Base-by-base conservation (phyloP, 768 basidiomycete species). In the Tricholoma saponaceum region DNA sequence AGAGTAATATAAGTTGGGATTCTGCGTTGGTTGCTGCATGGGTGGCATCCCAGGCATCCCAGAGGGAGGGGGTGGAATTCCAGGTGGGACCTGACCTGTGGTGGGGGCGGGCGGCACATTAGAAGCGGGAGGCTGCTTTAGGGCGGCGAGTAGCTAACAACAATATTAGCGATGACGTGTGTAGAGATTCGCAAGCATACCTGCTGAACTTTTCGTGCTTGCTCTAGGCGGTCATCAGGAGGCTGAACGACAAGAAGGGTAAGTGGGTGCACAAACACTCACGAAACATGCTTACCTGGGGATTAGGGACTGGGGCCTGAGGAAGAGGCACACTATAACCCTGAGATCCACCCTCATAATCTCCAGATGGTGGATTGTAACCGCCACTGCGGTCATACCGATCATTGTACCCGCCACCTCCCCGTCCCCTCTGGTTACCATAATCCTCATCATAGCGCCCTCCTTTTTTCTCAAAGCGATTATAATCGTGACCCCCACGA, bases 191-290 rank as follows among this genome's bases (percentile, higher is more conserved):
- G 47, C 12, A 18, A 14, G 62, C 70, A 12, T 58, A 85, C 83
- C 64, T 92, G 89, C 67, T 94, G 92, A 8, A 95, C 91, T 70
- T 83, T 89, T 55, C 86, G 83, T 7, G 92, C 92, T 77, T 94
- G 90, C 65, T 95, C 93, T 18, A 95, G 76, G 12, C 92, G 87
- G 51, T 94, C 91, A 57, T 94, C 90, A 10, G 75, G 70, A 39
- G 79, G 74, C 82, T 85, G 60, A 41, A 32, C 23, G 39, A 50
- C 23, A 25, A 39, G 28, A 1, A 56, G 22, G 22, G 22, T 50
- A 39, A 50, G 57, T 32, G 13, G 28, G 25, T 51, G 25, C 37
- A 51, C 16, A 13, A 3, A 51, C 13, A 30, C 22, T n/a, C 25
- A 8, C 28, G 30, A 30, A 26, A 30, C 14, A 25, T 20, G 41